Evolutionary conservation across 306 rosid species (phyloP), one percentile per base, ranked within the genome.

Genomic region (Elaeagnus macrophylla): DNA sequence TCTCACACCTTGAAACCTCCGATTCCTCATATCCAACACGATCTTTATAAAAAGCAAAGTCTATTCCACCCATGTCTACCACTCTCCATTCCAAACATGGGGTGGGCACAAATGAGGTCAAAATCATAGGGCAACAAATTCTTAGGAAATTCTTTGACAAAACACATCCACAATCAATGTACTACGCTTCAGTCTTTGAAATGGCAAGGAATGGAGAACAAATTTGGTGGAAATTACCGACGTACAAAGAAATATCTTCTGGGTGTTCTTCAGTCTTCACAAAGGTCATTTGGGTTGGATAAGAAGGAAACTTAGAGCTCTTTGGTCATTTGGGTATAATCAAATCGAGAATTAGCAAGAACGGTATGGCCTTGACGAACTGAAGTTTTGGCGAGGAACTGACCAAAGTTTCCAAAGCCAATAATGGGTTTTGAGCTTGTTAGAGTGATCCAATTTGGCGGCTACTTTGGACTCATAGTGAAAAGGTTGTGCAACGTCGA

Each of bases 201-300:
- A 64, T 9, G 68, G 61, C 46, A 64, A 36, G 14, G 61, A 43
- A 20, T 40, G 47, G 70, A 65, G 25, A 7, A 56, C 57, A 16
- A 39, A 20, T 38, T 65, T 57, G 1, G 63, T 48, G 13, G 70
- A 65, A 20, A 48, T 9, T n/a, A 65, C 56, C 17, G 63, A 65
- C n/a, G 51, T 65, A 39, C 70, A 48, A 3, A 65, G 41, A 7
- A 65, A 10, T 19, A 65, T 56, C 2, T 14, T 65, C 57, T 13
- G 70, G 63, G 62, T 65, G 70, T 25, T 65, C 56, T 36, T 65
- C 70, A 12, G n/a, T n/a, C n/a, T n/a, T n/a, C n/a, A n/a, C 70
- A 48, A 37, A 65, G 57, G 18, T 65, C 70, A 14, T 56, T 12
- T 1, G 56, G 57, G 51, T 65, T 44, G 5, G 51, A 6, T 36